These are phyloP conservation scores for Pulveroboletus sp. DNA, from an alignment of 768 basidiomycete genomes.

Conservation along the genomic window DNA sequence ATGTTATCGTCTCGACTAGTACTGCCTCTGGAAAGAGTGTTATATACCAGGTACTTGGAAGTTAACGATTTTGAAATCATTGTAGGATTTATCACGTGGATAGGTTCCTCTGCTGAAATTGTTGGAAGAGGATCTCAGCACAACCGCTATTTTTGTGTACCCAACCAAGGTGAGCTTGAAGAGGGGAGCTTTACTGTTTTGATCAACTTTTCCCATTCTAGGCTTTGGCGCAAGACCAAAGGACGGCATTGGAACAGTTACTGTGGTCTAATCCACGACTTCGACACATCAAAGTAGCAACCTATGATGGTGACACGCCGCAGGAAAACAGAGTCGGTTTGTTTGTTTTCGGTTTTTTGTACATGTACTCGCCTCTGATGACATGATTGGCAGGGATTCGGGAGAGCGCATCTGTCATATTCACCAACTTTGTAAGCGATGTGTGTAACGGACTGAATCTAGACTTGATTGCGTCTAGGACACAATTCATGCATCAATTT, in stretches of 20 bases:
- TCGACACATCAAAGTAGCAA: slow-evolving; percentile 60
- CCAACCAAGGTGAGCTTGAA: slow-evolving; percentile 66
- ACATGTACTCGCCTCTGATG: not conserved
- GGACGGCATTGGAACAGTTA: slow-evolving; percentile 61
- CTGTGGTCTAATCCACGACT: slow-evolving; percentile 56
- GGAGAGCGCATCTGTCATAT: slow-evolving; percentile 70
- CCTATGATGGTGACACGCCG: slow-evolving; percentile 87
- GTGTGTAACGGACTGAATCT: not conserved
- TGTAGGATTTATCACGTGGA: not conserved
- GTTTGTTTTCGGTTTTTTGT: not conserved
- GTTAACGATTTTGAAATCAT: not conserved
- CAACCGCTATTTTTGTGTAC: slow-evolving; percentile 81
- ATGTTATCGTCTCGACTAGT: slow-evolving; percentile 86
- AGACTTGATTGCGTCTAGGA: slow-evolving; percentile 44
- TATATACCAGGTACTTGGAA: slow-evolving; percentile 66
- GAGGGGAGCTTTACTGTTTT: not conserved
- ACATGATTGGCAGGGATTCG: slow-evolving; percentile 49
- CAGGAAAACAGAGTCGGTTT: slow-evolving; percentile 59
- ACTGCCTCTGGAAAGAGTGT: slow-evolving; percentile 89
- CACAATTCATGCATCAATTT: slow-evolving; percentile 78
- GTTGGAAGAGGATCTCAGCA: slow-evolving; percentile 52
- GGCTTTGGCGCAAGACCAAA: slow-evolving; percentile 90
- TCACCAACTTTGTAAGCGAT: slow-evolving; percentile 78
- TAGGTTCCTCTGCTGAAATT: slow-evolving; percentile 68
- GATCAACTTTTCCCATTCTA: slow-evolving; percentile 23